Evolutionary conservation across 169 alveolate genomes (phyloP).

Genomic region (Plasmodium sp.): DNA sequence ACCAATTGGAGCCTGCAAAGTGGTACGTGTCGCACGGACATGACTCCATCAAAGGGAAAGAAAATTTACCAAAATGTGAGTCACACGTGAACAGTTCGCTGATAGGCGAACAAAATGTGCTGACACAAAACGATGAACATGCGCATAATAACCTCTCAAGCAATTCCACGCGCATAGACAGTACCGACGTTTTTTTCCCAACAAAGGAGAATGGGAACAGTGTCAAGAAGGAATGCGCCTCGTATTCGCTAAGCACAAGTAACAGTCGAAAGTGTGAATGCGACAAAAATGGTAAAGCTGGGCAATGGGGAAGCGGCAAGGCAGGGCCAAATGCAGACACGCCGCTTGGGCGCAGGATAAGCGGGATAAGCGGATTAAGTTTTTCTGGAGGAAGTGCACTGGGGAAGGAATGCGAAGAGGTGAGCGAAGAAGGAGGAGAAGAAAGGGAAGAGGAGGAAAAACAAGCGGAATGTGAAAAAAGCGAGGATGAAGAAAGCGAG

Average conservation of each 20-base stretch:
- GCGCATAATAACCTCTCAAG: not conserved
- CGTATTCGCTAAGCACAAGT: not conserved
- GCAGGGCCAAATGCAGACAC: not conserved
- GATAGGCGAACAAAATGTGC: not conserved
- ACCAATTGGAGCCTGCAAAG: not conserved
- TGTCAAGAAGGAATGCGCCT: not conserved
- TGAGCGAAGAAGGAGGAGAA: not conserved
- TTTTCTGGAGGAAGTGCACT: not conserved
- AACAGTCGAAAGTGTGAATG: not conserved
- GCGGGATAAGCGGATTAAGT: not conserved
- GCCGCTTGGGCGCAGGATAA: not conserved
- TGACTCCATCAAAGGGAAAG: not conserved
- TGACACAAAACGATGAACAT: not conserved
- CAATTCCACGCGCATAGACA: not conserved
- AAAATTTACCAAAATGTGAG: not conserved
- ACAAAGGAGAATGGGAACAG: not conserved
- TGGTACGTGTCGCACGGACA: not conserved
- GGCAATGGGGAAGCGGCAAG: not conserved
- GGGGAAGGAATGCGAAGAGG: not conserved
- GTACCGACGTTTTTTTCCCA: not conserved
- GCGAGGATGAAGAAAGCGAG: not conserved
- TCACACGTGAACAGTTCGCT: not conserved
- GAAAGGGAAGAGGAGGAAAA: not conserved
- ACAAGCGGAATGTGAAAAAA: not conserved
- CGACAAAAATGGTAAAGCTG: not conserved